Percentiles rank a stretch among this genome's conserved stretches.
phyloP scores from a whole-genome alignment of 352 stramenopile species.

The Pythium coloratum region DNA sequence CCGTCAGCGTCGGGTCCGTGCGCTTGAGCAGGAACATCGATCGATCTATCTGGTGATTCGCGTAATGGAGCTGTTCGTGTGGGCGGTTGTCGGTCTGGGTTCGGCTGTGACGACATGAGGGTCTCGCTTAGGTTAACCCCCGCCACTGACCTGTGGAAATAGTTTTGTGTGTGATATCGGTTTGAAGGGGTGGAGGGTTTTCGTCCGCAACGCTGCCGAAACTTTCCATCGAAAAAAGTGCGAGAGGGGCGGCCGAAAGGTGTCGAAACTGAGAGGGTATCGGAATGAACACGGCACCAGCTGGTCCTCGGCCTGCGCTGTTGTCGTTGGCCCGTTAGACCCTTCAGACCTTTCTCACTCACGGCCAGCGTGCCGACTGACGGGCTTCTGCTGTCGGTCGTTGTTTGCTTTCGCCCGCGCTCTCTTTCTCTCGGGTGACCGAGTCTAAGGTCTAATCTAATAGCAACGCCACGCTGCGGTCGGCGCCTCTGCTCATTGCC shows the following conservation, averaged over 20 bases:
- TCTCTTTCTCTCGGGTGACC: neutral
- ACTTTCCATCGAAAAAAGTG: constrained; percentile 5
- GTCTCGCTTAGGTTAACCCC: constrained; percentile 10
- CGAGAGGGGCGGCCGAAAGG: neutral
- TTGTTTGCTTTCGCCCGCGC: neutral
- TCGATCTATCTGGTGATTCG: neutral
- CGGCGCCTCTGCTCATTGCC: constrained; percentile 4
- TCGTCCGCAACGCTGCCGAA: neutral
- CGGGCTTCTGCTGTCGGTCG: neutral
- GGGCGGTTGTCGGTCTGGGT: neutral
- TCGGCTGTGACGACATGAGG: neutral
- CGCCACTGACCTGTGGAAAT: neutral
- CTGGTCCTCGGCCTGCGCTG: neutral
- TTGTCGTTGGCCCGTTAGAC: constrained; percentile 6
- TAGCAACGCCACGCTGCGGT: neutral
- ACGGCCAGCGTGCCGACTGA: neutral
- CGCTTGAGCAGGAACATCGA: constrained; percentile 20
- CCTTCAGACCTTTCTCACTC: constrained; percentile 6
- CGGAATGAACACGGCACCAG: neutral
- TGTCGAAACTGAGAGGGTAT: neutral
- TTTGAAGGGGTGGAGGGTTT: neutral
- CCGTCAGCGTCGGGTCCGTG: constrained; percentile 19
- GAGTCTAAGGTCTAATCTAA: neutral
- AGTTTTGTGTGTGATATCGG: neutral
- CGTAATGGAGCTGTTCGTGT: neutral